A percentile compares a stretch with the other conserved stretches of the same genome.
phyloP scores from a whole-genome alignment of 306 rosid species.

The Dicorynia guianensis region DNA sequence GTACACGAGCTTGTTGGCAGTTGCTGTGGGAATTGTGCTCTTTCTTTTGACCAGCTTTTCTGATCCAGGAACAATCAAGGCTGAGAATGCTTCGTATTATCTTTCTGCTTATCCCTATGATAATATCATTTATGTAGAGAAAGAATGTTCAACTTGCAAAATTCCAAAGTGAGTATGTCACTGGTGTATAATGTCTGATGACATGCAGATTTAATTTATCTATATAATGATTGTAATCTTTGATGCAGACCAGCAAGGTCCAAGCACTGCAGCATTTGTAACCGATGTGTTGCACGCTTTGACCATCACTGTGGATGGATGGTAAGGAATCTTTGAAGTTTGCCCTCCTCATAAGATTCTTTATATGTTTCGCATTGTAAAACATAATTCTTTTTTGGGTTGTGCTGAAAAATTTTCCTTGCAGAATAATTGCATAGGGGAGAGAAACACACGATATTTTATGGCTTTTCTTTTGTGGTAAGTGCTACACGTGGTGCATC shows the following conservation, averaged over 20 bases:
- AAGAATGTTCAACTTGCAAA: slow-evolving; percentile 93
- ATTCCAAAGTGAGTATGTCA: slow-evolving; percentile 74
- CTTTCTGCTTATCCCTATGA: slow-evolving; percentile 87
- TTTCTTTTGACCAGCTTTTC: slow-evolving; percentile 93
- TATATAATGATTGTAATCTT: slow-evolving; percentile 27
- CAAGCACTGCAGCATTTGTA: slow-evolving; percentile 95
- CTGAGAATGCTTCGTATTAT: slow-evolving; percentile 78
- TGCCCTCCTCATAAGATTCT: slow-evolving; percentile 23
- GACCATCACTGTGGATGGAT: slow-evolving; percentile 99
- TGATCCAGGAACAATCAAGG: slow-evolving; percentile 80
- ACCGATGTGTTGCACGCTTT: slow-evolving; percentile 90
- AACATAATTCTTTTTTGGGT: slow-evolving; percentile 23
- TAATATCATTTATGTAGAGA: slow-evolving; percentile 75
- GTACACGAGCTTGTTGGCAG: slow-evolving; percentile 80
- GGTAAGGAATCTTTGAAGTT: slow-evolving; percentile 54
- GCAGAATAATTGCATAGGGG: slow-evolving; percentile 99
- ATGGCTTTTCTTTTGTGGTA: slow-evolving; percentile 96
- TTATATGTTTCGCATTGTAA: slow-evolving; percentile 17
- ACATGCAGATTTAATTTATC: slow-evolving; percentile 6
- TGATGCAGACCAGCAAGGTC: slow-evolving; percentile 94
- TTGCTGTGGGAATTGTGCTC: slow-evolving; percentile 77
- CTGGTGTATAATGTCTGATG: not conserved
- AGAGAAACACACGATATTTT: slow-evolving; percentile 82
- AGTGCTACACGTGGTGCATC: slow-evolving; percentile 50
- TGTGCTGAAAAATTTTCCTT: slow-evolving; percentile 42